Evolutionary conservation across 140 eudicot species (phyloP).

Genomic region (Flaveria floridana): DNA sequence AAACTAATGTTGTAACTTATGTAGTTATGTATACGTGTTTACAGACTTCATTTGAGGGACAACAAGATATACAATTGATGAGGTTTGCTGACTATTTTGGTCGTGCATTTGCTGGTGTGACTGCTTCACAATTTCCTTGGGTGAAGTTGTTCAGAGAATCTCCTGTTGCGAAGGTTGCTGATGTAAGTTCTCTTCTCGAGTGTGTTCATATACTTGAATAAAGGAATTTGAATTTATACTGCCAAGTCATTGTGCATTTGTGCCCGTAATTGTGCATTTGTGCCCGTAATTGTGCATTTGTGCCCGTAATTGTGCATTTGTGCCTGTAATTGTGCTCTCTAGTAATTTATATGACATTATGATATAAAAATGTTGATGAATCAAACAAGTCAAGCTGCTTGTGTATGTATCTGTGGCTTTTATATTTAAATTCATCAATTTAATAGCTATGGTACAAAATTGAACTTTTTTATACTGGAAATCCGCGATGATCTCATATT

Average conservation of each 20-base stretch:
- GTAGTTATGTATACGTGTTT: slow-evolving; percentile 13
- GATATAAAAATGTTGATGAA: neutral
- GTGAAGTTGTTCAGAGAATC: slow-evolving; percentile 70
- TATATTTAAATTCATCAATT: neutral
- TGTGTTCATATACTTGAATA: neutral
- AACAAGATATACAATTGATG: slow-evolving; percentile 80
- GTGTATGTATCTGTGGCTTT: neutral
- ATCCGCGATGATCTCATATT: neutral
- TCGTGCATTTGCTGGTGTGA: slow-evolving; percentile 62
- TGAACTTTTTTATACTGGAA: neutral
- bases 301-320: neutral
- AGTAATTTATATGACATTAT: neutral
- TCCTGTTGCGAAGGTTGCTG: slow-evolving; percentile 57
- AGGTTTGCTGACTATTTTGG: slow-evolving; percentile 87
- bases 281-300: neutral
- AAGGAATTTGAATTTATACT: neutral
- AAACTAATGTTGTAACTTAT: neutral
- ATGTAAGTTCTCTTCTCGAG: slow-evolving; percentile 50
- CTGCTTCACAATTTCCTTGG: slow-evolving; percentile 81
- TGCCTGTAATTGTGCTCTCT: neutral
- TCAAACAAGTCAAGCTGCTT: neutral
- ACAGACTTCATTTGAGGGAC: slow-evolving; percentile 60
- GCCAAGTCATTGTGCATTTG: slow-evolving; percentile 8
- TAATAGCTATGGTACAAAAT: neutral
- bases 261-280: neutral